Evolutionary conservation across 2,329 filamentous ascomycete species (phyloP), one percentile per base, ranked within the genome.

Genomic region (Trichoderma sp.): DNA sequence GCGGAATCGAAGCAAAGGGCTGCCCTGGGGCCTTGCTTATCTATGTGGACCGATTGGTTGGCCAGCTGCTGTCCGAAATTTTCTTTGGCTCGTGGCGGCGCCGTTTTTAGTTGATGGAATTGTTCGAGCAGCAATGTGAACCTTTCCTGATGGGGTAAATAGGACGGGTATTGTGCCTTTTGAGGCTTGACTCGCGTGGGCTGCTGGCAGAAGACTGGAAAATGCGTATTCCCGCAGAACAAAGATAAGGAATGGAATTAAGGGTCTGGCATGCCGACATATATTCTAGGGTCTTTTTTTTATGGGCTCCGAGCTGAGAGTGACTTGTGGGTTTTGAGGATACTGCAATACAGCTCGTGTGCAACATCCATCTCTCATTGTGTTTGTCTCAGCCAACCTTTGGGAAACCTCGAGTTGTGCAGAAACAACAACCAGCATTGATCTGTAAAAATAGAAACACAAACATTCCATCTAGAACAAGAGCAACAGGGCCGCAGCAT

Each of bases 21-120:
- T 51, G 26, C 34, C 32, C 39, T 46, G 43, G n/a, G n/a, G 34
- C 32, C 26, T 46, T 56, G 52, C 61, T 67, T 67, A 67, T 67
- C 64, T 28, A 39, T n/a, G 39, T 14, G 43, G 28, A 52, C 28
- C n/a, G 55, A 67, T 59, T 67, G 64, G 64, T 32, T 32, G 11
- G 54, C 14, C 5, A 51, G 1, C 39, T 43, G 39, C 39, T 8
- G 1, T 51, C 26, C 7, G 46, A 49, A 49, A 21, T 49, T 49
- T 21, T 49, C 34, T 21, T 34, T 43, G 16, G 39, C 8, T 26
- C 8, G 30, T 51, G 63, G 34, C 61, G 37, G 37, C 39, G 16
- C 39, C 39, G 39, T 7, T 28, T 59, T n/a, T 58, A 37, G 26
- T 5, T 34, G 30, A 59, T 21, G 54, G 30, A 51, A 59, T 66